Evolutionary conservation across 441 rosid genomes (phyloP).

Genomic region (Bruguiera hainesii): DNA sequence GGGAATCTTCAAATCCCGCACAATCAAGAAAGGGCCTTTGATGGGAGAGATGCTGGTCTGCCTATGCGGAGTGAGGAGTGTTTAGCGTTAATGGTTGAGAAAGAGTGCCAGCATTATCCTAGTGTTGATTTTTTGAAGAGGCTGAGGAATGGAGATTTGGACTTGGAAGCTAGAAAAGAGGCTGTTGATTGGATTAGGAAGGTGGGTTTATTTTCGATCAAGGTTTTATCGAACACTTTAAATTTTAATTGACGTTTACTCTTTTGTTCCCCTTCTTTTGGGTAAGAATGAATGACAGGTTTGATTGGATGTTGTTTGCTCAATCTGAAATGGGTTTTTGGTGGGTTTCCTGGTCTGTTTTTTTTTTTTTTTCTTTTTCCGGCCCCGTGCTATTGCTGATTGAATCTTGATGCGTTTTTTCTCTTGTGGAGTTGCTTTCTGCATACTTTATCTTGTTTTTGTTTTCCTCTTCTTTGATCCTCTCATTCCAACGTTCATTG

Average conservation of each 20-base stretch:
- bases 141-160: conserved; percentile 55
- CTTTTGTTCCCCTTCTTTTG: background rate
- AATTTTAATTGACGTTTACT: background rate
- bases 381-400: conserved; percentile 19
- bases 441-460: conserved; percentile 11
- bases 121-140: conserved; percentile 45
- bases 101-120: conserved; percentile 58
- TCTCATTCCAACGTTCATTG: conserved; percentile 2
- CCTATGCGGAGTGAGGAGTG: conserved; percentile 58
- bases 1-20: conserved; percentile 26
- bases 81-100: conserved; percentile 49
- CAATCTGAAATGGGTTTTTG: conserved; percentile 22
- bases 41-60: conserved; percentile 21
- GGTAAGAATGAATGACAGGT: background rate
- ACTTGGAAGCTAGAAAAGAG: conserved; percentile 44
- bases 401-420: conserved; percentile 12
- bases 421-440: background rate
- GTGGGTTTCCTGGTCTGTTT: conserved; percentile 22
- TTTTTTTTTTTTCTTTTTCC: conserved; percentile 12
- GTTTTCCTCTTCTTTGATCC: conserved; percentile 19
- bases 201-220: conserved; percentile 28
- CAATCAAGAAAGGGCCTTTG: conserved; percentile 24
- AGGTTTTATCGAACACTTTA: background rate
- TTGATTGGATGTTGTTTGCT: conserved; percentile 8
- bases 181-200: conserved; percentile 59